Evolutionary conservation across 192 early-diverging fungal species (phyloP).

Genomic region (Lunasporangiospora selenospora): DNA sequence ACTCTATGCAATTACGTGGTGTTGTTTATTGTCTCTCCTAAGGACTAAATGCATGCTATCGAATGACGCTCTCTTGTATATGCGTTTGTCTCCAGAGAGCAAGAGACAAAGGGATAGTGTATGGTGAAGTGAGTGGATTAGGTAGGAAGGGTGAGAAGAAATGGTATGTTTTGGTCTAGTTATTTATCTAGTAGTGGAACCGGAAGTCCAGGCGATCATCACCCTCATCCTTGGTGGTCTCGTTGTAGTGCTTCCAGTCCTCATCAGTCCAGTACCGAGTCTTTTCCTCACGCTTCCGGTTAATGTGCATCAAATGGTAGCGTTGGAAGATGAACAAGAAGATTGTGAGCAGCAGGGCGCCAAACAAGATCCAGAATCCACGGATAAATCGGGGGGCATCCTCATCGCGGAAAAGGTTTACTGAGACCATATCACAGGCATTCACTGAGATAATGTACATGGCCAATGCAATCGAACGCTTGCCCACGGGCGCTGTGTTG

Average conservation of each 20-base stretch:
- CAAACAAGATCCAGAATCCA: conserved; percentile 57
- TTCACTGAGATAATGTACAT: conserved; percentile 55
- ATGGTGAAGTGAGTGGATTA: too few species aligned
- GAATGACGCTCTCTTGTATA: not conserved
- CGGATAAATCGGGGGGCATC: conserved; percentile 59
- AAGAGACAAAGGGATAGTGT: too few species aligned
- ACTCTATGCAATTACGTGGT: not conserved
- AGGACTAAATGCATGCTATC: not conserved
- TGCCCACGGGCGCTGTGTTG: conserved; percentile 49
- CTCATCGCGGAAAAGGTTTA: conserved; percentile 39
- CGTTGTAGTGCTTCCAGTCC: conserved; percentile 57
- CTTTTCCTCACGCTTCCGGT: conserved; percentile 50
- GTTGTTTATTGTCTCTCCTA: not conserved
- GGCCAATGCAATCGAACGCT: conserved; percentile 42
- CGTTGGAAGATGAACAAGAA: conserved; percentile 53
- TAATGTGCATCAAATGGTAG: conserved; percentile 50
- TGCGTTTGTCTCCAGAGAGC: not conserved
- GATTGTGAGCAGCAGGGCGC: conserved; percentile 39
- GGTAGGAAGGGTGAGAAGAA: too few species aligned
- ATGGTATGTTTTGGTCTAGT: not conserved
- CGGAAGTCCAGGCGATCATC: conserved; percentile 59
- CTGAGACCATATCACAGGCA: conserved; percentile 43
- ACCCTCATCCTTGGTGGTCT: conserved; percentile 60
- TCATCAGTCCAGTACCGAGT: conserved; percentile 54
- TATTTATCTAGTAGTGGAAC: conserved; percentile 24